These are phyloP conservation scores for Rhododendron williamsianum DNA, from an alignment of 148 eudicot genomes.

Conservation along the genomic window DNA sequence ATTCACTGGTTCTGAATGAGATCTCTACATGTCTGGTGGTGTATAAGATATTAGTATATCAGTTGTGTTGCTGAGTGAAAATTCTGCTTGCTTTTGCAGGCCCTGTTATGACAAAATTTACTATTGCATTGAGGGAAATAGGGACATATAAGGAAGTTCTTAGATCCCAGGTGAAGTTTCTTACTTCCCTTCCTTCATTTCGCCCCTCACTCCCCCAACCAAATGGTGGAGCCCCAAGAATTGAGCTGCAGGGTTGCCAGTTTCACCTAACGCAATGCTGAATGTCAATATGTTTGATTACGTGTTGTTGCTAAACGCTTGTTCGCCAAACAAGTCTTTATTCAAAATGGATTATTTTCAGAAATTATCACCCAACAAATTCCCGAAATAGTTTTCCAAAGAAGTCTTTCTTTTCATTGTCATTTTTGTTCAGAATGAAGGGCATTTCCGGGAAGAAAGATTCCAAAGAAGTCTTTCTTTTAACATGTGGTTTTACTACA, in stretches of 20 bases:
- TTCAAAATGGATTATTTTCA: neutral
- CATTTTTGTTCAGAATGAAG: neutral
- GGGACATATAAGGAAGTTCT: constrained; percentile 99
- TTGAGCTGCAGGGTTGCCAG: neutral
- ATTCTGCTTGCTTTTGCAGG: constrained; percentile 41
- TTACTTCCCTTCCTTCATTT: neutral
- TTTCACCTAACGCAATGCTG: neutral
- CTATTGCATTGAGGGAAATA: constrained; percentile 95
- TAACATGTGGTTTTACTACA: neutral
- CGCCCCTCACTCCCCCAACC: neutral
- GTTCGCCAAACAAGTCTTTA: neutral
- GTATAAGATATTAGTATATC: neutral
- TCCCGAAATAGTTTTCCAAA: neutral
- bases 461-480: neutral
- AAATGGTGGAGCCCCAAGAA: neutral
- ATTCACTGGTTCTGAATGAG: neutral
- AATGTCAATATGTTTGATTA: neutral
- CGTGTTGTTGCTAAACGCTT: neutral
- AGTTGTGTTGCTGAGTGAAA: constrained; percentile 7
- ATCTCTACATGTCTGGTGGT: neutral
- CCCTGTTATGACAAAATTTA: constrained; percentile 98
- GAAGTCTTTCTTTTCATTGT: neutral
- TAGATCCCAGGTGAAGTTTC: constrained; percentile 72
- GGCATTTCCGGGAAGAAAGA: neutral
- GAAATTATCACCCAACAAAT: neutral